Evolutionary conservation across 169 alveolate genomes (phyloP).

Genomic region (Perkinsus olseni): DNA sequence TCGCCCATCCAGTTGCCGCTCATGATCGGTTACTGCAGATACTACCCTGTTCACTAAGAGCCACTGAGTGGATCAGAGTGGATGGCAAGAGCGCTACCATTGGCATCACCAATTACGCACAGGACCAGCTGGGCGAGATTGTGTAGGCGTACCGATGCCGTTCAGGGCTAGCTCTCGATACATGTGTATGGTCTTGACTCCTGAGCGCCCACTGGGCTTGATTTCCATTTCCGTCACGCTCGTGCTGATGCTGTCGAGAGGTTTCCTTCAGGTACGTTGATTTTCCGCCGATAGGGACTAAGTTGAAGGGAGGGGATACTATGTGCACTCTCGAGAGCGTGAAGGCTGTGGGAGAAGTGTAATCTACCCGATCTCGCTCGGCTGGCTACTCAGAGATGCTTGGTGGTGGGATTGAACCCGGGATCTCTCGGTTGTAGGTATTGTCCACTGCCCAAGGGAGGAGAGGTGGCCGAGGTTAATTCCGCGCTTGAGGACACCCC

Average conservation of each 20-base stretch:
- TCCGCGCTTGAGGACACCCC: not conserved
- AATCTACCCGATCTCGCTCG: no score
- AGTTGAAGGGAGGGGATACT: not conserved
- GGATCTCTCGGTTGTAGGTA: not conserved
- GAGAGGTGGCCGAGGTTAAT: not conserved
- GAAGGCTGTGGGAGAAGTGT: not conserved
- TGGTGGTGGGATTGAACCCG: not conserved
- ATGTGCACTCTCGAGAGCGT: not conserved
- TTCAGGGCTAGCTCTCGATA: no score
- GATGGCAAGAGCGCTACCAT: not conserved
- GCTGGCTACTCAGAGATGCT: no score
- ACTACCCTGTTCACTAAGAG: not conserved
- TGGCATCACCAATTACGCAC: not conserved
- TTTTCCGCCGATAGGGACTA: not conserved
- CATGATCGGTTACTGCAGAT: no score
- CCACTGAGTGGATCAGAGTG: not conserved
- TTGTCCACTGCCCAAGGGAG: not conserved
- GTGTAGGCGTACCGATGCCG: no score
- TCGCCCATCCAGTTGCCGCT: no score
- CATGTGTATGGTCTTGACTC: no score
- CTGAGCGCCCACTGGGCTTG: no score
- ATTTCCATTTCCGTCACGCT: no score
- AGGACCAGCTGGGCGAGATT: not conserved
- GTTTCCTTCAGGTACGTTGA: not conserved
- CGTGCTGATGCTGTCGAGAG: not conserved